Percentiles rank a stretch among this genome's conserved stretches.
Evolutionary conservation across 75 land plant genomes (phyloP).

Genomic region (Cupressus sempervirens): DNA sequence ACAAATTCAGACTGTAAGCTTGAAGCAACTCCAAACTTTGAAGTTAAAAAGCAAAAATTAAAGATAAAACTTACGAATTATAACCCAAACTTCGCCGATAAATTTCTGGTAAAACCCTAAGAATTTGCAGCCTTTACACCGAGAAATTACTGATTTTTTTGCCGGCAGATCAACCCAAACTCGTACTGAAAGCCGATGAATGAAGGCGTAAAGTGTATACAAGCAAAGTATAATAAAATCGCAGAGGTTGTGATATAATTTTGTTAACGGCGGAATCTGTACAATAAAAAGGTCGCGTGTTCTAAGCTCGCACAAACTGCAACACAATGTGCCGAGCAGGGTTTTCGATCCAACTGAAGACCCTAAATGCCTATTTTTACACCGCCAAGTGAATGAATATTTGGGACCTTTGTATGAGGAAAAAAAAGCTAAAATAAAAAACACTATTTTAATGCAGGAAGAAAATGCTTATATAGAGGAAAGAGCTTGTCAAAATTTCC

Average conservation of each 20-base stretch:
- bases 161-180: slow-evolving; percentile 5
- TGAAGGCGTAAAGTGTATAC: not conserved
- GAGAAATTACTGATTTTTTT: not conserved
- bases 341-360: not conserved
- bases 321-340: not conserved
- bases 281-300: not conserved
- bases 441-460: not conserved
- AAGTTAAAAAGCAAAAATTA: not conserved
- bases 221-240: not conserved
- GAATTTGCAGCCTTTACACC: not conserved
- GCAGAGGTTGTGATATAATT: not conserved
- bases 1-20: not conserved
- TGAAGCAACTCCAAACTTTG: not conserved
- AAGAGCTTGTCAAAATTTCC: not conserved
- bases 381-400: not conserved
- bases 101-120: not conserved
- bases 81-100: not conserved
- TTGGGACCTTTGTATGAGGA: not conserved
- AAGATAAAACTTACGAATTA: not conserved
- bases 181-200: not conserved
- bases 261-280: not conserved
- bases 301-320: not conserved
- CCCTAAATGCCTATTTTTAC: not conserved
- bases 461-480: not conserved
- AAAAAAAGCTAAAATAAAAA: not conserved